Evolutionary conservation across 768 basidiomycete species (phyloP), one percentile per base, ranked within the genome.

Genomic region (Collybia sordida): DNA sequence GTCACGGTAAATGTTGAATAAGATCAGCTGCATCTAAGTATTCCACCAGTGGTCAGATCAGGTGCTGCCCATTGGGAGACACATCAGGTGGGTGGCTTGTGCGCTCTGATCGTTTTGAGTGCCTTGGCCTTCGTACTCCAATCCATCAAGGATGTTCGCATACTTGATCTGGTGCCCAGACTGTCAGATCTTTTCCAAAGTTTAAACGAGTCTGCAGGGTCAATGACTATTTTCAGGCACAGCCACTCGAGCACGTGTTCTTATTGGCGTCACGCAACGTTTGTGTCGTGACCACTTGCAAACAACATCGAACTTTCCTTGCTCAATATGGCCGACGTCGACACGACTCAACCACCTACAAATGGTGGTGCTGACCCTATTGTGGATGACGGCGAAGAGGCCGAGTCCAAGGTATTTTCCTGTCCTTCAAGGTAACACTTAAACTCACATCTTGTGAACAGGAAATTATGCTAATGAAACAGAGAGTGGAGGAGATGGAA

Each of bases 401-500:
- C 75, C 1, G 83, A 86, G 59, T 77, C 82, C 18, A 82, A 83
- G 71, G 83, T 81, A 52, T 57, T 56, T 41, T 25, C 22, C 21
- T 44, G 41, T 40, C 35, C 17, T 50, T 38, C 43, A 43, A 28
- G 42, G n/a, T 43, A 39, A 51, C 46, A 31, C 54, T 48, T 53
- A 56, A 54, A 42, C 45, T 49, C 39, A 46, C 49, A 53, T 61
- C 47, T 51, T 31, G 57, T 57, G 52, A 61, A n/a, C 61, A 91
- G 86, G 92, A 94, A 78, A 88, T 94, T 49, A 73, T 83, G 63
- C 79, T 90, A 59, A 94, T 94, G 92, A 93, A 93, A 70, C 88
- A 90, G 58, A 77, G 92, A 50, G 92, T 94, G 6, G 90, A 86
- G 59, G 93, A 95, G 70, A 95, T 95, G 92, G 92, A 95, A 67